Conservation (phyloP, 2,329 filamentous ascomycete genomes). For the Spiromastix sp. region DNA sequence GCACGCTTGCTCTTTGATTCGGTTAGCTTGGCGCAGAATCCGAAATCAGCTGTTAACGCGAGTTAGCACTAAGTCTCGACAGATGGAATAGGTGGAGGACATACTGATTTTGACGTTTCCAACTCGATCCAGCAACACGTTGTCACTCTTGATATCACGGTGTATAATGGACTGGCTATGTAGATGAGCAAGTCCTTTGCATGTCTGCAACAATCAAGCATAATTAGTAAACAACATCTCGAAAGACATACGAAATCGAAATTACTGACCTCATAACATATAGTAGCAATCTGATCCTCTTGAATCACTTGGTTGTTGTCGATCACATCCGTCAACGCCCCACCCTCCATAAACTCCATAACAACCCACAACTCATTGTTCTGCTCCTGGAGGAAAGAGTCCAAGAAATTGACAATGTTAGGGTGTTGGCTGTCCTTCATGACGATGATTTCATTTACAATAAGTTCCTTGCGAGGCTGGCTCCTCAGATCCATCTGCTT, state of each 20-base stretch:
- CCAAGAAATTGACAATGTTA: slow-evolving; percentile 98
- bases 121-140: slow-evolving; percentile 84
- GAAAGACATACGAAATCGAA: slow-evolving; percentile 3
- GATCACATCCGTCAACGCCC: slow-evolving; percentile 94
- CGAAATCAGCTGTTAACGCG: slow-evolving; percentile 70
- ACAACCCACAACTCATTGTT: slow-evolving; percentile 97
- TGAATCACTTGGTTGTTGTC: slow-evolving; percentile 92
- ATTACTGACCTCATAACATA: slow-evolving; percentile 75
- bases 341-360: slow-evolving; percentile 99
- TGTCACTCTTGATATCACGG: slow-evolving; percentile 98
- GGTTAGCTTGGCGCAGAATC: slow-evolving; percentile 96
- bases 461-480: slow-evolving; percentile 93
- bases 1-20: slow-evolving; percentile 94
- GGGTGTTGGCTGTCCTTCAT: slow-evolving; percentile 99
- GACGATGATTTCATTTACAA: slow-evolving; percentile 98
- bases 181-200: slow-evolving; percentile 85
- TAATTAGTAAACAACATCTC: not conserved
- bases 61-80: slow-evolving; percentile 12
- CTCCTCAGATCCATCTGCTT: slow-evolving; percentile 99
- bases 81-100: slow-evolving; percentile 27
- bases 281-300: slow-evolving; percentile 95
- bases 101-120: slow-evolving; percentile 96
- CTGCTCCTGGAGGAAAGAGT: slow-evolving; percentile 92
- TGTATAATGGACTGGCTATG: slow-evolving; percentile 97
- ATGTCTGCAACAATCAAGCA: slow-evolving; percentile 56